phyloP scores from a whole-genome alignment of 176 grass and related monocot species.

The Oryza meridionalis region DNA sequence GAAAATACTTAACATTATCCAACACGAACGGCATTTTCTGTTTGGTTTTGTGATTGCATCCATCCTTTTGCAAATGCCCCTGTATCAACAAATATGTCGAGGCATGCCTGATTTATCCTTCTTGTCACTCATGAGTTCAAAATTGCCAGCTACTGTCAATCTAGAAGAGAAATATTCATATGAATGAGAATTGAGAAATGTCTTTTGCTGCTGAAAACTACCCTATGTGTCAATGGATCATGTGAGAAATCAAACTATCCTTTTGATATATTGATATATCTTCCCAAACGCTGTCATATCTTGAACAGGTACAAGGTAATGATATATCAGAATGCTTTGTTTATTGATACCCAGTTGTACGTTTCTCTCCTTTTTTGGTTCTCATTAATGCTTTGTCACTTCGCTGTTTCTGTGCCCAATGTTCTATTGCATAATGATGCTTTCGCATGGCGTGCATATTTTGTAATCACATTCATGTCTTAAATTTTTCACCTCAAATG shows the following conservation, averaged over 20 bases:
- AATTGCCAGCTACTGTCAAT: neutral
- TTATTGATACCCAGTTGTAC: neutral
- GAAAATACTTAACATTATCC: neutral
- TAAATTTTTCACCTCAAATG: neutral
- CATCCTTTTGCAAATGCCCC: neutral
- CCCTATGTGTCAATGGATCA: neutral
- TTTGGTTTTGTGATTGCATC: neutral
- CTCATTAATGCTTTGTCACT: neutral
- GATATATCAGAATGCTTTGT: neutral
- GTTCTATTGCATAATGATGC: neutral
- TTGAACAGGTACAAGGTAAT: neutral
- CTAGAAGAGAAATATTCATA: neutral
- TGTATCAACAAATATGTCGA: conserved; percentile 1
- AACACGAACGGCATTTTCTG: neutral
- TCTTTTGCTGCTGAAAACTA: neutral
- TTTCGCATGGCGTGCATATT: neutral
- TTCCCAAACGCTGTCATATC: neutral
- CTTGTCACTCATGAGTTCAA: neutral
- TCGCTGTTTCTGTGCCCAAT: neutral
- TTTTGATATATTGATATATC: neutral
- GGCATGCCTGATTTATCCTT: neutral
- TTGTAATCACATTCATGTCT: neutral
- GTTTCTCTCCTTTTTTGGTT: neutral
- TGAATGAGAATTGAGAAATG: neutral
- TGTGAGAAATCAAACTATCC: neutral